These are phyloP conservation scores for Colletotrichum lupini DNA, from an alignment of 2,329 filamentous ascomycete species.

Conservation along the genomic window DNA sequence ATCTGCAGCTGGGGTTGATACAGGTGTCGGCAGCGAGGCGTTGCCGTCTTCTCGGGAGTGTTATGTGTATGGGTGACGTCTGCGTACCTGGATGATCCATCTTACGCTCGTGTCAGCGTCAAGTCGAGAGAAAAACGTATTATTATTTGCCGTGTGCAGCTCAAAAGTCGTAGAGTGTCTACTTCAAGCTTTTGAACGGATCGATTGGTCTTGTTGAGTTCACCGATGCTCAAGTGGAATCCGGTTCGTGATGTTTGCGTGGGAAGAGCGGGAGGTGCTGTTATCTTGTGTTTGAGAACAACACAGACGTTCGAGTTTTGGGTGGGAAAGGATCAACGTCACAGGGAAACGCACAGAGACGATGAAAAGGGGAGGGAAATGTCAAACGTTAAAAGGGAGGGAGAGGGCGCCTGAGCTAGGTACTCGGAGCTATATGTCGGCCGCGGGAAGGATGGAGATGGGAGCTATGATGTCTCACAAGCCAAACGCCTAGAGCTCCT, in stretches of 20 bases:
- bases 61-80: background rate
- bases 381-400: conserved; percentile 25
- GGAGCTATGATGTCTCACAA: conserved; percentile 25
- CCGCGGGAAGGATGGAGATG: background rate
- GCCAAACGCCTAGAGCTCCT: background rate
- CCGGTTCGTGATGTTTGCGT: background rate
- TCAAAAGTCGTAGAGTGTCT: background rate
- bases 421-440: background rate
- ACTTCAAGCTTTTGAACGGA: background rate
- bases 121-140: background rate
- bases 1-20: background rate
- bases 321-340: background rate
- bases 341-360: background rate
- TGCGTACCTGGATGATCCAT: conserved; percentile 35
- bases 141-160: background rate
- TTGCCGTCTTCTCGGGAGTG: background rate
- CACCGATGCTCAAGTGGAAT: background rate
- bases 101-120: background rate
- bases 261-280: background rate
- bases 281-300: background rate
- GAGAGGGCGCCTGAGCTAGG: background rate
- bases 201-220: background rate
- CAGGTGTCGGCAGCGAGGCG: background rate
- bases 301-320: background rate
- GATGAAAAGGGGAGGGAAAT: conserved; percentile 8